Base-by-base conservation (phyloP, 169 alveolate genomes). In the Eimeria sp. region DNA sequence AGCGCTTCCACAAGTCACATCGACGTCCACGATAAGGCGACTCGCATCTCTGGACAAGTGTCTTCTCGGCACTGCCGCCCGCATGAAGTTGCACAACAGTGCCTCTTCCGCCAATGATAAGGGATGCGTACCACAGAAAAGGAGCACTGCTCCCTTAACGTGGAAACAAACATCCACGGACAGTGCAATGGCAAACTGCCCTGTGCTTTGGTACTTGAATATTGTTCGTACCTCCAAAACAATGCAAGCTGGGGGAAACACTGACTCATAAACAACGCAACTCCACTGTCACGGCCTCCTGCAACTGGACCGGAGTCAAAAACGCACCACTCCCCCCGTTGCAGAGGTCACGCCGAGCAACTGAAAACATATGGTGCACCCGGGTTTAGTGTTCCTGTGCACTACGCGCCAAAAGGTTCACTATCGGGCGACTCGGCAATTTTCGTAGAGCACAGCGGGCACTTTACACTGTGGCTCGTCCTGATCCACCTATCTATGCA, bases 401-500 rank as follows among this genome's bases (percentile, higher is more conserved):
- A 71, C 80, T 71, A 33, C 18, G n/a, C 80, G 52, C 37, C 80
- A 30, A 37, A 0, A 6, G 30, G 54, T 0, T 71, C 80, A 27
- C 49, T 30, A 46, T 25, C 46, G 27, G 90, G 58, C 11, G 77
- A 25, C 64, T 64, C 93, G 10, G 93, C 93, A 25, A 85, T 85
- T 43, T 62, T 64, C 30, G 93, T 85, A 40, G 62, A 85, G 23
- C 93, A 85, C 30, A 85, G 33, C 25, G 93, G 93, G 80, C 93
- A 85, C 62, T 85, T 85, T 9, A 64, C 64, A 27, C 64, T 85
- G 30, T 58, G 64, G 46, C 93, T 85, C 14, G 93, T 85, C 52
- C 40, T 58, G 93, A 85, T 85, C 93, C 93, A 85, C 64, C 93
- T 85, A 20, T 85, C 93, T 40, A 85, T 60, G 54, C 93, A 85